These are phyloP conservation scores for Amylocystis lapponica DNA, from an alignment of 768 basidiomycete genomes.

Conservation along the genomic window DNA sequence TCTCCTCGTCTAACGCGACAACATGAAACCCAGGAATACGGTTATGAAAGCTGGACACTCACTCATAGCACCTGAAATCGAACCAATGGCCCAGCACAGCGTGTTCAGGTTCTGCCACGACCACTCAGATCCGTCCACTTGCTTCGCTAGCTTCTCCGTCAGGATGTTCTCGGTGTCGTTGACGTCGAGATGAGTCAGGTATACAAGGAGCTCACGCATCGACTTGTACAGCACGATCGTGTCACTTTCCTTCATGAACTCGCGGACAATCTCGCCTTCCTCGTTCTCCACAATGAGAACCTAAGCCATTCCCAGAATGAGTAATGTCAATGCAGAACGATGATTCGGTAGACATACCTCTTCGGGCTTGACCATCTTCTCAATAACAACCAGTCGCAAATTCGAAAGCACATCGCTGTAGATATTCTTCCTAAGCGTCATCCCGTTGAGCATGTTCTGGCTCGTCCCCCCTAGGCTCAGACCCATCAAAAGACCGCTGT, in stretches of 20 bases:
- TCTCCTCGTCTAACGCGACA: constrained; percentile 98
- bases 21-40: no score
- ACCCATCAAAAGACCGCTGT: constrained; percentile 83
- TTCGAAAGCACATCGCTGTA: constrained; percentile 95
- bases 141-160: constrained; percentile 94
- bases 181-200: constrained; percentile 96
- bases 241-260: constrained; percentile 98
- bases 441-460: constrained; percentile 65
- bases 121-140: constrained; percentile 98
- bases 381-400: constrained; percentile 90
- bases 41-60: no score
- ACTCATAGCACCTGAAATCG: constrained; percentile 99
- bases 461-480: constrained; percentile 73
- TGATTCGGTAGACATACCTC: constrained; percentile 53
- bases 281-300: constrained; percentile 99
- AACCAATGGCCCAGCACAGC: constrained; percentile 99
- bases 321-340: constrained; percentile 5
- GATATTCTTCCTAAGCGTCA: constrained; percentile 86
- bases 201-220: constrained; percentile 96
- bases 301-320: constrained; percentile 34
- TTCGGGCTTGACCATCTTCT: constrained; percentile 99
- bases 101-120: constrained; percentile 99
- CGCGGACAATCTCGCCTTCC: constrained; percentile 97
- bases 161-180: constrained; percentile 94
- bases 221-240: constrained; percentile 99